A percentile compares a stretch with the other conserved stretches of the same genome.
Conservation (phyloP, 129 eudicot genomes). For the Flaveria robusta region DNA sequence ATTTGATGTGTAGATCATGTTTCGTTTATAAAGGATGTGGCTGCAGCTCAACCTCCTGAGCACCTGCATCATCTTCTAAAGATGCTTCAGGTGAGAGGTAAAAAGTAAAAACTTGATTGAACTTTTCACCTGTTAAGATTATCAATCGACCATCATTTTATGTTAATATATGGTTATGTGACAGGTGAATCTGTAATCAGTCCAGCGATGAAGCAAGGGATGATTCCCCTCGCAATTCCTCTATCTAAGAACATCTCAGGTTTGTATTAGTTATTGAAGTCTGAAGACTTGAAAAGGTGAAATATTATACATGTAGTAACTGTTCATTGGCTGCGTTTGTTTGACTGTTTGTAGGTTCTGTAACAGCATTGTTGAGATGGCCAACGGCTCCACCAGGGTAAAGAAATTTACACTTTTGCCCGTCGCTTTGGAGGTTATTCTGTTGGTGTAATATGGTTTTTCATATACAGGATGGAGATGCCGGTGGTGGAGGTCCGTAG, state of each 20-base stretch:
- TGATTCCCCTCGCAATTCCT: conserved; percentile 92
- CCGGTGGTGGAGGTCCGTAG: conserved; percentile 93
- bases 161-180: conserved; percentile 21
- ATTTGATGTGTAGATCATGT: conserved; percentile 68
- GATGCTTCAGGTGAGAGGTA: conserved; percentile 96
- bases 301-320: neutral
- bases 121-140: neutral
- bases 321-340: conserved; percentile 2
- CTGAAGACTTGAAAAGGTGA: neutral
- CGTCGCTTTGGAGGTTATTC: conserved; percentile 26
- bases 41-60: conserved; percentile 82
- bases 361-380: conserved; percentile 95
- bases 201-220: conserved; percentile 85
- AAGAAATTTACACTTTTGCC: conserved; percentile 20
- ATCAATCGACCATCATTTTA: neutral
- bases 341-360: conserved; percentile 49
- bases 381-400: conserved; percentile 99
- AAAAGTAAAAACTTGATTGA: conserved; percentile 31
- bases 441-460: conserved; percentile 31
- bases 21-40: conserved; percentile 77
- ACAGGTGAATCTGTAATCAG: conserved; percentile 78
- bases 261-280: conserved; percentile 3
- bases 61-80: conserved; percentile 78
- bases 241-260: conserved; percentile 63
- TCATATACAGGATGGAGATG: conserved; percentile 86